Evolutionary conservation across 495 filamentous ascomycete species (phyloP), one percentile per base, ranked within the genome.

Genomic region (Penicillium herquei): DNA sequence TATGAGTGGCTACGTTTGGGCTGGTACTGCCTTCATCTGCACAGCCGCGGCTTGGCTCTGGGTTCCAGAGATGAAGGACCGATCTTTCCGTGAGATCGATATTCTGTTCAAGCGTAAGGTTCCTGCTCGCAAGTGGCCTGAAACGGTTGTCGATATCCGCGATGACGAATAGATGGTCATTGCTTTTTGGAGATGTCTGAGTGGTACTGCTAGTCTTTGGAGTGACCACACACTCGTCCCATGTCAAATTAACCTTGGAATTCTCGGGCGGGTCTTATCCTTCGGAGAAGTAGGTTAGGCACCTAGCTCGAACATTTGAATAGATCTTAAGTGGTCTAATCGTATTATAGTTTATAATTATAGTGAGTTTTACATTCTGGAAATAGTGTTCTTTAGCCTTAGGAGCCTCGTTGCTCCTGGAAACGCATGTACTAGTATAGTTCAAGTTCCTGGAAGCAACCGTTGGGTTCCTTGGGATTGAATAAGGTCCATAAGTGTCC

Each of bases 1-100:
- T 62, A 81, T 76, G 68, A 74, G 76, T 62, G 80, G 81, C 39
- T 83, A 77, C 62, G 63, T 79, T 57, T 79, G 74, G 72, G 75
- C 60, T 58, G 74, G 65, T 26, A 77, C 74, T 35, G 73, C 60
- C 41, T 63, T 75, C 33, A 72, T 84, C 48, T 86, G 84, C 56
- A 83, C 83, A 63, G 62, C 61, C 57, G 70, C 81, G 59, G 81
- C 84, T 61, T 81, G 84, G 55, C 52, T 84, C 30, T 90, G 81
- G 67, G 74, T 81, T 7, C 78, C 78, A 32, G 78, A 81, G 72
- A 72, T 78, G 70, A 81, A 78, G 70, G 39, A 69, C 58, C 51
- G 78, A n/a, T 77, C 76, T 12, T 81, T 69, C 71, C 74, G 74
- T 62, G 78, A 81, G 71, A 74, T 78, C 48, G 78, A 81, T 64